A percentile compares a stretch with the other conserved stretches of the same genome.
Conservation (phyloP, 768 basidiomycete genomes). For the Hericium rajendrae region DNA sequence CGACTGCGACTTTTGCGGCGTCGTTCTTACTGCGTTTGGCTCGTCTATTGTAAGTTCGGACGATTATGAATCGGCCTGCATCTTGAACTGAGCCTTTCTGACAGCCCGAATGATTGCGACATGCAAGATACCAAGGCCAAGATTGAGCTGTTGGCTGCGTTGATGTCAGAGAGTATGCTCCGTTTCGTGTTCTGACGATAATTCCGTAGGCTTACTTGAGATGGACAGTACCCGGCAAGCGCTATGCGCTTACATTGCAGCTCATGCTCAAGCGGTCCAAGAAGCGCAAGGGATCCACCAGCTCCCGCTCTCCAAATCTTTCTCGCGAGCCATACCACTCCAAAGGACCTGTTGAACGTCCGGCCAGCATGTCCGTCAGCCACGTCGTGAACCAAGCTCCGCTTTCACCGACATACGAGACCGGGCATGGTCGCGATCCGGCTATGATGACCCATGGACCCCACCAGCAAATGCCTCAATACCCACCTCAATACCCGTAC, state of each 20-base stretch:
- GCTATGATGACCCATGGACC: neutral
- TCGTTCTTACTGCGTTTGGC: conserved; percentile 81
- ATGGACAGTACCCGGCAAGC: conserved; percentile 73
- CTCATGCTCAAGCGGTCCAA: conserved; percentile 77
- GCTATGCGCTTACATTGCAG: conserved; percentile 84
- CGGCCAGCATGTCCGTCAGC: conserved; percentile 13
- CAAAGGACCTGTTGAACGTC: conserved; percentile 19
- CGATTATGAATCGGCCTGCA: neutral
- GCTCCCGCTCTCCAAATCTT: conserved; percentile 52
- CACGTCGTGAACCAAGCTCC: conserved; percentile 14
- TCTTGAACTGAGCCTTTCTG: neutral
- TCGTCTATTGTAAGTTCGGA: conserved; percentile 67
- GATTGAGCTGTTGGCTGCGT: conserved; percentile 66
- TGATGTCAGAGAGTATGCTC: conserved; percentile 70
- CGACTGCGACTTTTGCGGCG: conserved; percentile 88
- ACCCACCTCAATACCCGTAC: conserved; percentile 3
- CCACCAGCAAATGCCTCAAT: conserved; percentile 9
- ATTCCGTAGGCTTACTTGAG: neutral
- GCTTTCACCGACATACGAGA: conserved; percentile 11
- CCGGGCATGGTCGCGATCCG: conserved; percentile 8
- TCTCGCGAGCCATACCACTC: conserved; percentile 37
- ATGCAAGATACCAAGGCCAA: conserved; percentile 61
- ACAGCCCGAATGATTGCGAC: conserved; percentile 80
- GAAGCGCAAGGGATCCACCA: conserved; percentile 46
- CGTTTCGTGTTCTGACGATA: conserved; percentile 2